A percentile compares a stretch with the other conserved stretches of the same genome.
Conservation (phyloP, 495 filamentous ascomycete species). For the Astrothelium subdiscretum region DNA sequence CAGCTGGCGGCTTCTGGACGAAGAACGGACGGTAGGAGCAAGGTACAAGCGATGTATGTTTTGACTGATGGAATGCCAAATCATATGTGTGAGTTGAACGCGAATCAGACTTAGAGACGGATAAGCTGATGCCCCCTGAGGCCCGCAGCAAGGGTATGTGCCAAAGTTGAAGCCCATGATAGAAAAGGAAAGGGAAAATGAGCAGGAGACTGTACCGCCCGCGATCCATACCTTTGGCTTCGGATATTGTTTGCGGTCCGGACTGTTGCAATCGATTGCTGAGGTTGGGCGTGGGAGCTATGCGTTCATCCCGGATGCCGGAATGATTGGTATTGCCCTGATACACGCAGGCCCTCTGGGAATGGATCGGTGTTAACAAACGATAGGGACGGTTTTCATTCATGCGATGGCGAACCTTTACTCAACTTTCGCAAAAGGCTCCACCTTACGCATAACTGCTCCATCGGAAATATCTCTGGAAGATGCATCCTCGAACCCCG, state of each 20-base stretch:
- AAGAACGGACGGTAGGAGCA: not conserved
- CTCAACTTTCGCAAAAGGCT: not conserved
- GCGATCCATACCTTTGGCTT: constrained; percentile 7
- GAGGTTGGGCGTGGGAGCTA: constrained; percentile 3
- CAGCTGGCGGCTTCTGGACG: not conserved
- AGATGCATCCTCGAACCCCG: not conserved
- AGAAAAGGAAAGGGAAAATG: not conserved
- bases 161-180: constrained; percentile 2
- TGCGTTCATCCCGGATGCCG: constrained; percentile 8
- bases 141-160: constrained; percentile 4
- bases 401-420: constrained; percentile 7
- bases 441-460: not conserved
- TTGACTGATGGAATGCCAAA: constrained; percentile 8
- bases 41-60: constrained; percentile 1
- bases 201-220: not conserved
- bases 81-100: constrained; percentile 1
- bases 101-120: too few relatives aligned
- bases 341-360: not conserved
- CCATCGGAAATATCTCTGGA: not conserved
- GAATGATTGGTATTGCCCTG: constrained; percentile 4
- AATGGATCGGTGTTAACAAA: not conserved
- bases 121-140: not conserved
- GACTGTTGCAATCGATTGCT: constrained; percentile 6
- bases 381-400: constrained; percentile 6
- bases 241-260: constrained; percentile 5